phyloP scores from a whole-genome alignment of 148 eudicot species.

The Rhododendron kiyosumense region DNA sequence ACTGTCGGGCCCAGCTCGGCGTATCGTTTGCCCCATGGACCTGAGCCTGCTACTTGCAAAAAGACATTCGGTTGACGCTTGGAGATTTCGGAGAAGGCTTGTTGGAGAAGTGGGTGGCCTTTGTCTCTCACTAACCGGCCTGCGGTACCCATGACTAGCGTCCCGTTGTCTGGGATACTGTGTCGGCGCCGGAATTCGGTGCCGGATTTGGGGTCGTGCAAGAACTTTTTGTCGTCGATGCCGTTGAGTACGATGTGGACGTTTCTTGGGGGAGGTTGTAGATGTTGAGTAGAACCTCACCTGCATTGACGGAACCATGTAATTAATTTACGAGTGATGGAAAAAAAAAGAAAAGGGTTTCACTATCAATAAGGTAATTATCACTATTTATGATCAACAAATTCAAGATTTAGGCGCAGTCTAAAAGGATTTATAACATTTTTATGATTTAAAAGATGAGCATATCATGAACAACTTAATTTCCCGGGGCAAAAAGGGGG shows the following conservation, averaged over 20 bases:
- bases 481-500: neutral
- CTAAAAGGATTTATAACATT: too few relatives aligned
- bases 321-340: neutral
- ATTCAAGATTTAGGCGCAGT: too few relatives aligned
- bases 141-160: constrained; percentile 30
- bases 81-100: constrained; percentile 19
- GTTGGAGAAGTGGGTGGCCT: constrained; percentile 33
- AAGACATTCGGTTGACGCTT: constrained; percentile 13
- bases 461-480: too few relatives aligned
- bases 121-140: constrained; percentile 39
- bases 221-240: constrained; percentile 22
- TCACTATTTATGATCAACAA: too few relatives aligned
- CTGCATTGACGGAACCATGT: neutral
- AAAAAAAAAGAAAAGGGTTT: too few relatives aligned
- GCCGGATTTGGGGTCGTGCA: constrained; percentile 14
- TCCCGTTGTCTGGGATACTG: constrained; percentile 15
- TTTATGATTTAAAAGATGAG: too few relatives aligned
- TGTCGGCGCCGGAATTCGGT: constrained; percentile 1
- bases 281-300: constrained; percentile 18
- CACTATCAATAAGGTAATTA: too few relatives aligned
- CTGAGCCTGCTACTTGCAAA: constrained; percentile 32
- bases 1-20: constrained; percentile 26
- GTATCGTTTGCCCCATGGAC: constrained; percentile 36
- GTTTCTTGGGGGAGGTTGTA: constrained; percentile 21
- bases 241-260: constrained; percentile 44